A percentile compares a stretch with the other conserved stretches of the same genome.
These are phyloP conservation scores for Zoysia matrella DNA, from an alignment of 202 grass and related monocot genomes.

Conservation along the genomic window DNA sequence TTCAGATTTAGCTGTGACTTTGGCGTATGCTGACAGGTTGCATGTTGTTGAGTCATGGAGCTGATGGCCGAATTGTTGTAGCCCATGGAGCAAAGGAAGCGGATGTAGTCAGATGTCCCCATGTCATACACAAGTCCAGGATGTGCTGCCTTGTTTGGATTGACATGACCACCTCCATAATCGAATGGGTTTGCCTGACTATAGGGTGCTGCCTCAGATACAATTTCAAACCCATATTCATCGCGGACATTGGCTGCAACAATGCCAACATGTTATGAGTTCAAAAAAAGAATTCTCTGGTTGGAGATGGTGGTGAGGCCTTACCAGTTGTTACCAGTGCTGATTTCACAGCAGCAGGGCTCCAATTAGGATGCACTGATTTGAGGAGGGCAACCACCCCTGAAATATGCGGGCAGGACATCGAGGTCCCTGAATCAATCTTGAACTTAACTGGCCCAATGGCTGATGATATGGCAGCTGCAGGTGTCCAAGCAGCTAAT, in stretches of 20 bases:
- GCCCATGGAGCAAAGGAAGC: slow-evolving; percentile 90
- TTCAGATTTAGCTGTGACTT: slow-evolving; percentile 76
- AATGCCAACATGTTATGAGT: not conserved
- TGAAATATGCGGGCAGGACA: slow-evolving; percentile 92
- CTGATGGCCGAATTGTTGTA: slow-evolving; percentile 80
- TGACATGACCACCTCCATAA: slow-evolving; percentile 84
- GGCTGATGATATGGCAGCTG: slow-evolving; percentile 55
- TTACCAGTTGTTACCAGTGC: slow-evolving; percentile 89
- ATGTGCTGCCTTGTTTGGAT: slow-evolving; percentile 78
- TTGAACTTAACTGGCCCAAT: slow-evolving; percentile 72
- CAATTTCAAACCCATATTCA: slow-evolving; percentile 65
- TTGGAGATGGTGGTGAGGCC: not conserved
- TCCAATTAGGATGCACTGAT: slow-evolving; percentile 89
- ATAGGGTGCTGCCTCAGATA: slow-evolving; percentile 78
- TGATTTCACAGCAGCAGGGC: slow-evolving; percentile 88
- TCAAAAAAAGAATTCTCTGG: not conserved
- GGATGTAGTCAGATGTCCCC: slow-evolving; percentile 62
- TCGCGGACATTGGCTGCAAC: slow-evolving; percentile 64
- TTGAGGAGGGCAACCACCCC: slow-evolving; percentile 80
- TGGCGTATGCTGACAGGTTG: slow-evolving; percentile 48
- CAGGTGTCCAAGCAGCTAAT: slow-evolving; percentile 89
- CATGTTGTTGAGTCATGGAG: slow-evolving; percentile 57
- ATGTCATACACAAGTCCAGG: slow-evolving; percentile 89
- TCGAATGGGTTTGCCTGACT: slow-evolving; percentile 83
- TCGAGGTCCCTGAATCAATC: slow-evolving; percentile 96